Base-by-base conservation (phyloP, 805 yeast genomes). In the Wickerhamomyces bisporus region DNA sequence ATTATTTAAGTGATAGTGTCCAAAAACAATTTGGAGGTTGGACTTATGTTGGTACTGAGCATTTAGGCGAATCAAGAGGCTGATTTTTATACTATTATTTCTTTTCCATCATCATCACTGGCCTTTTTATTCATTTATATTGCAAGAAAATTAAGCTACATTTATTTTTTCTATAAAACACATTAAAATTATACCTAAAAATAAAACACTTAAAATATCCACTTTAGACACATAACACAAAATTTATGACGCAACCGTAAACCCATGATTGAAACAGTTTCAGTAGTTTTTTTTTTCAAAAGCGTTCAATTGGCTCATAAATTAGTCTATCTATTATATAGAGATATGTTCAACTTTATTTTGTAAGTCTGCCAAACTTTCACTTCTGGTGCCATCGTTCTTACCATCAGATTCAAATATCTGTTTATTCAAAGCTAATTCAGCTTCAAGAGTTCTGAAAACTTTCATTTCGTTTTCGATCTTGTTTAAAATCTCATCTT, bases 21-120 rank as follows among this genome's bases (percentile, higher is more conserved):
- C 98, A 93, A 62, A 79, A 84, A 58, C 98, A 93, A 64, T 93
- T 93, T 69, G 98, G 96, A 33, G 98, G 98, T 6, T 93, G 98
- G 98, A 91, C 98, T 3, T 91, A 89, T 61, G 86, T 81, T 34
- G 94, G 93, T 3, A 80, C 72, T 34, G 74, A 68, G 42, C 70
- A 66, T 40, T 42, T 69, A 26, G 70, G 70, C 15, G 61, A 59
- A n/a, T 40, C 43, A 16, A 32, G 19, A 19, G 32, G 25, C 9
- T 30, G 6, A 13, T 19, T 8, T 32, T 21, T n/a, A 26, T 26
- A 12, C 11, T 15, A 32, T 24, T 14, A 9, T 29, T 20, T 21
- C 9, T 28, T 18, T 21, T 21, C 10, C 24, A n/a, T n/a, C n/a
- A n/a, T n/a, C n/a, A n/a, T n/a, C n/a, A 17, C 8, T 9, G 26